A percentile compares a stretch with the other conserved stretches of the same genome.
phyloP scores from a whole-genome alignment of 208 protist species.

The Crithidia mellificae region DNA sequence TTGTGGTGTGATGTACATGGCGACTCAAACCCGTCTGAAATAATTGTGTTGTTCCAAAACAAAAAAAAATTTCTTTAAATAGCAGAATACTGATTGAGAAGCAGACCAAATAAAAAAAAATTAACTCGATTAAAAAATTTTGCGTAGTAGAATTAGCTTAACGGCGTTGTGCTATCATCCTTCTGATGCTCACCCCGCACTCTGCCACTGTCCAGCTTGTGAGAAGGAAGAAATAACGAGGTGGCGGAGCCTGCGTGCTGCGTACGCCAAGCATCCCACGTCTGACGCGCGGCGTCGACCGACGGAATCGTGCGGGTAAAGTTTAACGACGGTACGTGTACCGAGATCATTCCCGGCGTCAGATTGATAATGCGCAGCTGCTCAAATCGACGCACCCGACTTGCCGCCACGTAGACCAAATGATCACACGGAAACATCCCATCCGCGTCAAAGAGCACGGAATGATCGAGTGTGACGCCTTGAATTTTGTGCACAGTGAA shows the following conservation, averaged over 20 bases:
- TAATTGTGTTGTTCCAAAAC: no score
- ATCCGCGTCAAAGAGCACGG: slow-evolving; percentile 74
- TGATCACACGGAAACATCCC: slow-evolving; percentile 84
- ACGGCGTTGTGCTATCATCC: no score
- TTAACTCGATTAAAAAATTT: no score
- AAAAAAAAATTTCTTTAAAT: no score
- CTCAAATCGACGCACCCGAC: slow-evolving; percentile 72
- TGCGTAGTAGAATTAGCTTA: no score
- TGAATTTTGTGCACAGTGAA: slow-evolving; percentile 93
- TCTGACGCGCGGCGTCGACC: slow-evolving; percentile 21
- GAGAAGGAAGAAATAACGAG: slow-evolving; percentile 10
- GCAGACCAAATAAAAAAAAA: no score
- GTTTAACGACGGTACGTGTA: slow-evolving; percentile 60
- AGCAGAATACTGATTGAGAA: no score
- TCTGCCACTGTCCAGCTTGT: no score
- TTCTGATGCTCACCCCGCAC: no score
- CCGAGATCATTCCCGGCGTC: slow-evolving; percentile 65
- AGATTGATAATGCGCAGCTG: slow-evolving; percentile 81
- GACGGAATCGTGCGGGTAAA: slow-evolving; percentile 50
- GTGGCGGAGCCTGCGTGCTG: not conserved
- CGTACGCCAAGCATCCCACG: slow-evolving; percentile 39
- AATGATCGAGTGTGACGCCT: slow-evolving; percentile 74
- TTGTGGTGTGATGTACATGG: no score
- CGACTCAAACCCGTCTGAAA: no score
- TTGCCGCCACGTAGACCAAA: slow-evolving; percentile 87